Conservation (phyloP, 108 stramenopile species). For the Nitzschia sp. region DNA sequence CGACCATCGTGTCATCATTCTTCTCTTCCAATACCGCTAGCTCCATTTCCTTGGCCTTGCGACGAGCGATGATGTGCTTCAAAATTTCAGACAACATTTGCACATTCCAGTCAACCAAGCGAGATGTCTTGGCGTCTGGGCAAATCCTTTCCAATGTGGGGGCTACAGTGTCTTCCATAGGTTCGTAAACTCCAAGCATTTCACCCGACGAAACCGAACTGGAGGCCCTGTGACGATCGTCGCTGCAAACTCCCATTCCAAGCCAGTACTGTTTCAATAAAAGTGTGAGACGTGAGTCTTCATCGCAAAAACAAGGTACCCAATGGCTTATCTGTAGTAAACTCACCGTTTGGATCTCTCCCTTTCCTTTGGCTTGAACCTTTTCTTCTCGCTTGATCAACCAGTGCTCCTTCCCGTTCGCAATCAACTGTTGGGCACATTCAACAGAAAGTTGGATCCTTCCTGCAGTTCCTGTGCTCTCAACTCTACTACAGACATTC, state of each 20-base stretch:
- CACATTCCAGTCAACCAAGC: conserved; percentile 23
- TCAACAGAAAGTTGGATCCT: too few species aligned
- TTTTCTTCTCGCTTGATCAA: background rate
- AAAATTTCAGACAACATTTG: conserved; percentile 15
- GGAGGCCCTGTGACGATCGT: too few species aligned
- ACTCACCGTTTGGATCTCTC: conserved; percentile 1
- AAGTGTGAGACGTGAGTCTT: too few species aligned
- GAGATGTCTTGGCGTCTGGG: background rate
- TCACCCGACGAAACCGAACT: too few species aligned
- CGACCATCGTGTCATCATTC: background rate
- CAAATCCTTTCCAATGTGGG: too few species aligned
- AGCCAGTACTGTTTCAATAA: too few species aligned
- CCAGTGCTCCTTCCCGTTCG: conserved; percentile 1
- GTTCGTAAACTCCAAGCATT: background rate
- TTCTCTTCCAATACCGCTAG: background rate
- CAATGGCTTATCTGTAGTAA: too few species aligned
- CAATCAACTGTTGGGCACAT: background rate
- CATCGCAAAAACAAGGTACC: too few species aligned
- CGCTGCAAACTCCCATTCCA: too few species aligned
- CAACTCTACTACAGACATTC: too few species aligned
- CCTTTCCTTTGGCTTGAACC: conserved; percentile 7
- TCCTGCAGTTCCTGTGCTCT: too few species aligned
- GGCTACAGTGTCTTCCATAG: background rate
- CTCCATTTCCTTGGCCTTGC: background rate
- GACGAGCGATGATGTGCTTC: conserved; percentile 18